Conservation (phyloP, 106 monocot genomes). For the Dioscorea dumetorum region DNA sequence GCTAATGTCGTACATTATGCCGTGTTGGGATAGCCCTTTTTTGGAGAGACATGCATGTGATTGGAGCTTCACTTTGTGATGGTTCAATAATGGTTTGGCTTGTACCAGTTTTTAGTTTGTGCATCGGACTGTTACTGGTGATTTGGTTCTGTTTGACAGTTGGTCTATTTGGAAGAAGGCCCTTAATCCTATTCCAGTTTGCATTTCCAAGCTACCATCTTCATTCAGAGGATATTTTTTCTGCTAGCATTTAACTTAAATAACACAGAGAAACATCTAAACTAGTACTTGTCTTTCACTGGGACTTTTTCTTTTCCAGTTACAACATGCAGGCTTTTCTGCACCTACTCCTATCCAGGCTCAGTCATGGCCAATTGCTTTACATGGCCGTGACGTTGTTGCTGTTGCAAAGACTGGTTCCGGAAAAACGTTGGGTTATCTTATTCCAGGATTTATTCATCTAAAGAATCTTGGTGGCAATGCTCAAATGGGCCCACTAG, state of each 20-base stretch:
- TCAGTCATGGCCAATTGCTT: conserved; percentile 89
- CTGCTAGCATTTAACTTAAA: conserved; percentile 29
- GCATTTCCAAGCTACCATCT: conserved; percentile 2
- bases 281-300: no score
- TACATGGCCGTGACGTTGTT: conserved; percentile 69
- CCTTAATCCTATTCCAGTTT: conserved; percentile 21
- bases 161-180: conserved; percentile 16
- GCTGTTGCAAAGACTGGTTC: conserved; percentile 97
- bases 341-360: conserved; percentile 91
- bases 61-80: conserved; percentile 41
- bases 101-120: conserved; percentile 32
- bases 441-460: conserved; percentile 79
- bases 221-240: conserved; percentile 23
- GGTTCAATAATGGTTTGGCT: conserved; percentile 43
- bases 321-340: conserved; percentile 76
- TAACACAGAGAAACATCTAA: no score
- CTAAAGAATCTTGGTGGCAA: conserved; percentile 55
- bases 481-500: conserved; percentile 66
- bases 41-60: conserved; percentile 40
- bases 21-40: conserved; percentile 33
- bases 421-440: conserved; percentile 92
- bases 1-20: conserved; percentile 97
- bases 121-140: conserved; percentile 19
- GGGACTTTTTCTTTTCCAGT: conserved; percentile 34
- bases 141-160: conserved; percentile 22